A percentile compares a stretch with the other conserved stretches of the same genome.
Conservation (phyloP, 2,329 filamentous ascomycete species). For the Pseudonectria foliicola region DNA sequence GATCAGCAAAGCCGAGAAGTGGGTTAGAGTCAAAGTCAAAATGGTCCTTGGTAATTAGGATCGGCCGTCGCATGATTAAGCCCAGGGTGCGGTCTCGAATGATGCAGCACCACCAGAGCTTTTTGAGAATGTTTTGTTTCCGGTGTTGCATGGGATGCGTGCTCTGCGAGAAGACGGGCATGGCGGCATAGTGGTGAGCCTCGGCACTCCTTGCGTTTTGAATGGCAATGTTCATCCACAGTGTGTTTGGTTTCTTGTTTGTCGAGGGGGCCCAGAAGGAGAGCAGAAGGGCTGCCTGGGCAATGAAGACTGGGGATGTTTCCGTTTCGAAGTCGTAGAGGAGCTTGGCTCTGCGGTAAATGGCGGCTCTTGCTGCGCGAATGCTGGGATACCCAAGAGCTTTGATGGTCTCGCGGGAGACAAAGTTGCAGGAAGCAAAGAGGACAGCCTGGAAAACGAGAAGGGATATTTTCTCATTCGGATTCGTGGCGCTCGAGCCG, state of each 20-base stretch:
- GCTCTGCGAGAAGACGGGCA: conserved; percentile 21
- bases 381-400: conserved; percentile 35
- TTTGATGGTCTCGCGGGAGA: conserved; percentile 32
- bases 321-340: conserved; percentile 40
- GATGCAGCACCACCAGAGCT: conserved; percentile 49
- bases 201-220: conserved; percentile 41
- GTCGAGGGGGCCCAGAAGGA: conserved; percentile 34
- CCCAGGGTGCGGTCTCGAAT: conserved; percentile 44
- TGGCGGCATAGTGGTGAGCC: conserved; percentile 34
- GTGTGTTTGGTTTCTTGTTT: conserved; percentile 35
- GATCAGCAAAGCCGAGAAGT: conserved; percentile 34
- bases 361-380: conserved; percentile 34
- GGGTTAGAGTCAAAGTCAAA: conserved; percentile 35
- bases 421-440: conserved; percentile 37
- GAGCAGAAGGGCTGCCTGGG: conserved; percentile 36
- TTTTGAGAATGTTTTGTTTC: conserved; percentile 37
- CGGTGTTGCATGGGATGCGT: conserved; percentile 27
- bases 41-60: conserved; percentile 41
- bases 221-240: conserved; percentile 43
- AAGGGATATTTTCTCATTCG: conserved; percentile 30
- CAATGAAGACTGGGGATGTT: conserved; percentile 31
- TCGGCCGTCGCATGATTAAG: conserved; percentile 41
- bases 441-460: conserved; percentile 40
- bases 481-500: conserved; percentile 3
- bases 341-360: conserved; percentile 35